phyloP scores from a whole-genome alignment of 495 filamentous ascomycete genomes.

The Hyaloscypha variabilis region DNA sequence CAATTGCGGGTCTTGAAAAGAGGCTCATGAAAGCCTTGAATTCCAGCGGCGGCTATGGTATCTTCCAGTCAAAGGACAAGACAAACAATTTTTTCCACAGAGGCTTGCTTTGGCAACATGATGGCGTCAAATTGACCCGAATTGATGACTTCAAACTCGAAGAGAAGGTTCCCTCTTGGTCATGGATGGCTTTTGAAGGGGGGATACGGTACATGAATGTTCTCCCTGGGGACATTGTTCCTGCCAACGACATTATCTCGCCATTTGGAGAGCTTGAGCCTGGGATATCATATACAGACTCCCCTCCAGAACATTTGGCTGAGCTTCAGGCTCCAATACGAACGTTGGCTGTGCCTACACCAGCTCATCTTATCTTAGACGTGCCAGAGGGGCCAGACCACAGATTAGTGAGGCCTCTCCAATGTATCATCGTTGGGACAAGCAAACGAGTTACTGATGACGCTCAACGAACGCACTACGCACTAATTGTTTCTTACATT shows the following conservation, averaged over 20 bases:
- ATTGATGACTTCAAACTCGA: neutral
- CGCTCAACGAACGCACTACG: neutral
- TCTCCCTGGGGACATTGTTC: neutral
- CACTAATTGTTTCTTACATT: neutral
- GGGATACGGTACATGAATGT: constrained; percentile 13
- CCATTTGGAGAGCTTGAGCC: neutral
- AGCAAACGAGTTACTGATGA: neutral
- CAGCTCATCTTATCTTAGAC: too few species aligned
- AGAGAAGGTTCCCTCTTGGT: constrained; percentile 10
- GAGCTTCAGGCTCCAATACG: too few species aligned
- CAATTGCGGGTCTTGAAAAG: constrained; percentile 9
- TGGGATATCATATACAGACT: neutral
- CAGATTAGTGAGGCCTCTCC: neutral
- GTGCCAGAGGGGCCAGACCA: neutral
- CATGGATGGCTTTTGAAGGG: constrained; percentile 16
- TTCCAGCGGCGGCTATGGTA: constrained; percentile 5
- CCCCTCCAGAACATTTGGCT: neutral
- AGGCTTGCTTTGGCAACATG: constrained; percentile 9
- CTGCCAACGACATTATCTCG: neutral
- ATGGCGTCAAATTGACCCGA: neutral
- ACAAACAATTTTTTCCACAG: constrained; percentile 5
- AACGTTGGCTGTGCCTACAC: too few species aligned
- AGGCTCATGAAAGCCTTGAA: constrained; percentile 1
- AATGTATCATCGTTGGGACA: constrained; percentile 1
- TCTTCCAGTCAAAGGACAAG: too few species aligned